phyloP scores from a whole-genome alignment of 306 rosid species.

The Lotus japonicus region DNA sequence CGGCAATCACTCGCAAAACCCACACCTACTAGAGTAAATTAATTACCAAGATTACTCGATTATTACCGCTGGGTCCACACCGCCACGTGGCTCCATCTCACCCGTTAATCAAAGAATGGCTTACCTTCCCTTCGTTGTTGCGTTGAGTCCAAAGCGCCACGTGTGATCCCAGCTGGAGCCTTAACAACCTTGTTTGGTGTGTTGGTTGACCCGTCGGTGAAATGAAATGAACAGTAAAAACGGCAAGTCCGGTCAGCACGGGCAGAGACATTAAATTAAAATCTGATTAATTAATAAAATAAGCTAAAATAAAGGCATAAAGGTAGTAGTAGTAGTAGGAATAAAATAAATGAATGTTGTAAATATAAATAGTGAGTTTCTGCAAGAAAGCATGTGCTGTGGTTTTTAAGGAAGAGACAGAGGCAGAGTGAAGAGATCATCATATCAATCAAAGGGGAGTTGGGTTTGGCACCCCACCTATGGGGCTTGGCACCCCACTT shows the following conservation, averaged over 20 bases:
- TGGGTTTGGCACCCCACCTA: too few relatives aligned
- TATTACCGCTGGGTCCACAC: conserved; percentile 5
- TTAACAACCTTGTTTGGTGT: conserved; percentile 3
- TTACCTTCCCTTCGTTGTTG: background rate
- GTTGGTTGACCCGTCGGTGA: conserved; percentile 20
- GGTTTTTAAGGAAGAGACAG: background rate
- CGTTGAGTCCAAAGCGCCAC: conserved; percentile 45
- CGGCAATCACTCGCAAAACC: conserved; percentile 25
- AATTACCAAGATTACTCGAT: conserved; percentile 31
- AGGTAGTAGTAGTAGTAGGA: too few relatives aligned
- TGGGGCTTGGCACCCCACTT: too few relatives aligned
- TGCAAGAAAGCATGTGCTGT: background rate
- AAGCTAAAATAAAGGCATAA: too few relatives aligned
- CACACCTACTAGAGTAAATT: conserved; percentile 16
- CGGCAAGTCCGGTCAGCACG: conserved; percentile 5
- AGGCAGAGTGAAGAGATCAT: background rate
- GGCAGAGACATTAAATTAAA: conserved; percentile 17
- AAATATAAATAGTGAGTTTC: conserved; percentile 33
- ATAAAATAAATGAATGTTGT: too few relatives aligned
- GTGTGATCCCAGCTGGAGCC: conserved; percentile 51
- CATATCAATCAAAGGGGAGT: too few relatives aligned
- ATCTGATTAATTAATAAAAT: too few relatives aligned
- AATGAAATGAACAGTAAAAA: background rate
- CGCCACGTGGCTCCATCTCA: conserved; percentile 40
- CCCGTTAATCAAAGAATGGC: background rate